A percentile compares a stretch with the other conserved stretches of the same genome.
Evolutionary conservation across 768 basidiomycete genomes (phyloP).

Genomic region (Termitomyces heimii): DNA sequence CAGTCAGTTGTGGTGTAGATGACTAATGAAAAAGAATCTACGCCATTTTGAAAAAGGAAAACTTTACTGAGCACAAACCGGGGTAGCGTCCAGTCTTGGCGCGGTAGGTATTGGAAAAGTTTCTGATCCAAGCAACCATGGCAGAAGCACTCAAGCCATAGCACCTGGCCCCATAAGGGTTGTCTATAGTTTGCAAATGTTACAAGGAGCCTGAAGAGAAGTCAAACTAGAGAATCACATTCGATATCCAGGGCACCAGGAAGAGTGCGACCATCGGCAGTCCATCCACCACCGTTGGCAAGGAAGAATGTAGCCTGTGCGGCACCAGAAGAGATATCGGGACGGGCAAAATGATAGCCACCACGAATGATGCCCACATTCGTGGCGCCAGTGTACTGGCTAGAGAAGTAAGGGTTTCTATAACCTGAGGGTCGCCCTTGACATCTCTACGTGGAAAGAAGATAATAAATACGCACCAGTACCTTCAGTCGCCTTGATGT

Average conservation of each 20-base stretch:
- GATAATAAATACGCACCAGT: conserved; percentile 6
- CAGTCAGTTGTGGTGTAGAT: conserved; percentile 63
- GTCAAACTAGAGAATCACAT: conserved; percentile 27
- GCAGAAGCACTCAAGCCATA: conserved; percentile 44
- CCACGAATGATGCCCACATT: conserved; percentile 54
- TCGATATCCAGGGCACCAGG: conserved; percentile 64
- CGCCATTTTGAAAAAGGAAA: background rate
- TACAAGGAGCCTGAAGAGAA: background rate
- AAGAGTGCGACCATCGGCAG: conserved; percentile 34
- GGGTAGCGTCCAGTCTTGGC: conserved; percentile 38
- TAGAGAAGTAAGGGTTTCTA: conserved; percentile 36
- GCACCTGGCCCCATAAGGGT: conserved; percentile 45
- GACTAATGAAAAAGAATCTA: conserved; percentile 21
- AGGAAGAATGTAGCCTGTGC: conserved; percentile 56
- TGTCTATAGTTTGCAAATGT: conserved; percentile 28
- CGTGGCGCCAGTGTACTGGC: conserved; percentile 52
- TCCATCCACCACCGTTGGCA: conserved; percentile 38
- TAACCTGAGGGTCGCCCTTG: conserved; percentile 23
- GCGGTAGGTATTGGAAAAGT: conserved; percentile 58
- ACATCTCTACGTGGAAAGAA: background rate
- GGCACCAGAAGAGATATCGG: conserved; percentile 46
- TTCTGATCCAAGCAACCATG: conserved; percentile 61
- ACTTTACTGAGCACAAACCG: conserved; percentile 18
- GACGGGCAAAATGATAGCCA: conserved; percentile 35
- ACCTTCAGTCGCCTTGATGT: conserved; percentile 62